A percentile compares a stretch with the other conserved stretches of the same genome.
Evolutionary conservation across 192 early-diverging fungal genomes (phyloP).

Genomic region (Podila horticola): DNA sequence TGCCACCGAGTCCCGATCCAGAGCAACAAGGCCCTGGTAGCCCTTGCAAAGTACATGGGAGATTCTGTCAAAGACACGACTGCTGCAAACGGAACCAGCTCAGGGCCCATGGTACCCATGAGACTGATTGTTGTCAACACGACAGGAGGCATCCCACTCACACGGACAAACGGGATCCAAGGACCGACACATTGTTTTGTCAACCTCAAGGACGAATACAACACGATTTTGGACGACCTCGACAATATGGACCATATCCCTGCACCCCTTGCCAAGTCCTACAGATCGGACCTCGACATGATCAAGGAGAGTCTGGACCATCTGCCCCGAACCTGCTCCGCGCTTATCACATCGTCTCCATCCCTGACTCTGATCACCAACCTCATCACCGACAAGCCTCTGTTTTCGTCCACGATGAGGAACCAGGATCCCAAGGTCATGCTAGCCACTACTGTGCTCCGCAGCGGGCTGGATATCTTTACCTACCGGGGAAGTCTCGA

Average conservation of each 20-base stretch:
- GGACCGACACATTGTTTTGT: conserved; percentile 73
- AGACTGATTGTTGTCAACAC: conserved; percentile 77
- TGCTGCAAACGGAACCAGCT: background rate
- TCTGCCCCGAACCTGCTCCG: conserved; percentile 81
- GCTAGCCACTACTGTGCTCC: conserved; percentile 77
- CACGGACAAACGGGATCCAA: conserved; percentile 53
- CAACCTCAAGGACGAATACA: conserved; percentile 85
- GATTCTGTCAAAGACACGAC: conserved; percentile 11
- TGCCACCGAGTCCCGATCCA: conserved; percentile 53
- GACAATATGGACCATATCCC: conserved; percentile 51
- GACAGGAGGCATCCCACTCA: conserved; percentile 71
- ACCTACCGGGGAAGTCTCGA: conserved; percentile 61
- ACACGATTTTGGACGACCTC: conserved; percentile 56
- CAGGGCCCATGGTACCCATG: conserved; percentile 52
- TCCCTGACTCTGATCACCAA: conserved; percentile 71
- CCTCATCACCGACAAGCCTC: conserved; percentile 82
- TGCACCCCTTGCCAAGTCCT: conserved; percentile 11
- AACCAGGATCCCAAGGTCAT: conserved; percentile 49
- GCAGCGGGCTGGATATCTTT: conserved; percentile 78
- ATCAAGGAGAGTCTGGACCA: conserved; percentile 71
- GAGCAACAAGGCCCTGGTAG: conserved; percentile 64
- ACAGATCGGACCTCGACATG: conserved; percentile 61
- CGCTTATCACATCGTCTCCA: conserved; percentile 72
- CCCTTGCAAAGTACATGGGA: conserved; percentile 55
- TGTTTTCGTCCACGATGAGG: conserved; percentile 62